Base-by-base conservation (phyloP, 2,329 filamentous ascomycete genomes). In the Calonectria pauciramosa region DNA sequence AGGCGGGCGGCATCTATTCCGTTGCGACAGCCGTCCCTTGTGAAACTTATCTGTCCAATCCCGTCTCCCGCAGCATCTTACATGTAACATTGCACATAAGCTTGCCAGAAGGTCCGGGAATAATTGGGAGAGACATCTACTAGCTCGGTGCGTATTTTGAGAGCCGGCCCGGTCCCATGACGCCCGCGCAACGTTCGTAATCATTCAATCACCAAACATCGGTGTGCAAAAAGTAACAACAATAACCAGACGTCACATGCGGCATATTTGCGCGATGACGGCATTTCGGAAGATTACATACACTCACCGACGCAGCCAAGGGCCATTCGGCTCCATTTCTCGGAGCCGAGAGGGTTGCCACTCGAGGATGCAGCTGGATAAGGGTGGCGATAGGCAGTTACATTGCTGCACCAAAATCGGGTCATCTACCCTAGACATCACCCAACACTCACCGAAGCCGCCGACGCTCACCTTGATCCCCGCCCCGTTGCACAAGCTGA, bases 31-130 rank as follows among this genome's bases (percentile, higher is more conserved):
- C 63, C 23, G 44, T 30, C n/a, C n/a, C 56, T n/a, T 56, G 54
- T 44, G 44, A 54, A 69, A 72, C 65, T 68, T 72, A 30, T 44
- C 8, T 49, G n/a, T n/a, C 71, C 65, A 72, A 72, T 72, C 65
- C 65, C 7, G 49, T 65, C 9, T 3, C 47, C 32, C 28, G n/a
- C n/a, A 68, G 20, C 36, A 63, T 60, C 32, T 63, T 32, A 52
- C 52, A 52, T 36, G 49, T 41, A 34, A 14, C 36, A 49, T 49
- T 60, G 64, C 65, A 54, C 70, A 68, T 63, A 63, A 66, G 69
- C 72, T 68, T 60, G 38, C 20, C 67, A 23, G 52, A 60, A 70
- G 38, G 47, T 30, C 28, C 28, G 26, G 49, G 47, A n/a, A 54
- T 44, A 23, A 26, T 41, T 41, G 9, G 14, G n/a, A 47, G 16